These are phyloP conservation scores for Letharia columbiana DNA, from an alignment of 495 filamentous ascomycete species.

Conservation along the genomic window DNA sequence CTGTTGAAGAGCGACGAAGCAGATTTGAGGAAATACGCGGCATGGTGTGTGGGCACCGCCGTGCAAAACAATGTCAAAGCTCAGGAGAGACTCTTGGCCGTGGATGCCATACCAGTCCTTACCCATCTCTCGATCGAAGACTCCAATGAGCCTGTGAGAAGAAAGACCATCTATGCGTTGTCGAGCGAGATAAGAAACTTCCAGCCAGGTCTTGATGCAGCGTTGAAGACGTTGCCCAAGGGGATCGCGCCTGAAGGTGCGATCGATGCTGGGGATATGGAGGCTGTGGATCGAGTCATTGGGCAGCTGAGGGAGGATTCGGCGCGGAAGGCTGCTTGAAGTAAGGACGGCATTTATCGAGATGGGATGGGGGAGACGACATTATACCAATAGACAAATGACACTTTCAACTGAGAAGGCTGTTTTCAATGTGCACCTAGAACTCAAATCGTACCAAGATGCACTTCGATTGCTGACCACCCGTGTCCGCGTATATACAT, in stretches of 20 bases:
- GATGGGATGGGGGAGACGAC: neutral
- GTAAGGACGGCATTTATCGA: neutral
- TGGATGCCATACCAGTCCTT: constrained; percentile 62
- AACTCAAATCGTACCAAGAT: neutral
- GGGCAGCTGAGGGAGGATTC: constrained; percentile 52
- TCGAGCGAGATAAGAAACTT: constrained; percentile 79
- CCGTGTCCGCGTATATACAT: neutral
- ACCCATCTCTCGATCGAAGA: constrained; percentile 55
- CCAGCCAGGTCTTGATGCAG: constrained; percentile 60
- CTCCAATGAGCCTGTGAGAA: constrained; percentile 54
- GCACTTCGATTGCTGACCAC: neutral
- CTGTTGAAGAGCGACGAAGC: constrained; percentile 58
- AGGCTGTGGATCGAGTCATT: constrained; percentile 66
- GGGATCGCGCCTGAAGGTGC: constrained; percentile 49
- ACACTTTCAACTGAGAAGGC: neutral
- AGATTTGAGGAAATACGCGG: constrained; percentile 70
- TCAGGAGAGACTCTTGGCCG: constrained; percentile 67
- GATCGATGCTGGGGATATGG: constrained; percentile 76
- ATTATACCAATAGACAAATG: constrained; percentile 8
- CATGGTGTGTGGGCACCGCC: constrained; percentile 88
- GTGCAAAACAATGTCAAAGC: constrained; percentile 88
- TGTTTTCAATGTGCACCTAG: neutral
- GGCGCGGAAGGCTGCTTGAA: constrained; percentile 18
- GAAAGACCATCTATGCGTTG: constrained; percentile 81
- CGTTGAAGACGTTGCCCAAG: constrained; percentile 54